phyloP scores from a whole-genome alignment of 2,329 filamentous ascomycete genomes.

The Aspergillus quadricinctus region DNA sequence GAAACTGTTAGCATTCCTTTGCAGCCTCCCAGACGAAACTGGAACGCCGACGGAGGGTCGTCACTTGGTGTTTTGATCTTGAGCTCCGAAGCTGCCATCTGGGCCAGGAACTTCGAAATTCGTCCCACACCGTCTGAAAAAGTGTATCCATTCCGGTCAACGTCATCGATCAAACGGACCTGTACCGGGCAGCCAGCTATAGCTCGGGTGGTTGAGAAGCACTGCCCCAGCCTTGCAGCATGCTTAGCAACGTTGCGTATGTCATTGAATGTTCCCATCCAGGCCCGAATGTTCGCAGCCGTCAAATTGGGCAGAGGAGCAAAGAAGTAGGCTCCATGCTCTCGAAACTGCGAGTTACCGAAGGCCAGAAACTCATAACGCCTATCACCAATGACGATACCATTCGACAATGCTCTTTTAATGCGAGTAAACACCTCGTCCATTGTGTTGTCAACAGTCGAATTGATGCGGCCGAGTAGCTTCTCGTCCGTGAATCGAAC shows the following conservation, averaged over 20 bases:
- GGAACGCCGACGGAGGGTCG: conserved; percentile 72
- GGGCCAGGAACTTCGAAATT: conserved; percentile 74
- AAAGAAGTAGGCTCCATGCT: conserved; percentile 92
- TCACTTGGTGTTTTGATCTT: conserved; percentile 51
- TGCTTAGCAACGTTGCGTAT: conserved; percentile 86
- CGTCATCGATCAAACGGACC: conserved; percentile 60
- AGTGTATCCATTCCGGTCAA: conserved; percentile 62
- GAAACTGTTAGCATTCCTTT: conserved; percentile 84
- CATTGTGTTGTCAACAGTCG: conserved; percentile 53
- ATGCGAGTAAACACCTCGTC: conserved; percentile 72
- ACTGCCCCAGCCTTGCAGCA: conserved; percentile 84
- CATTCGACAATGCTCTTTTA: conserved; percentile 65
- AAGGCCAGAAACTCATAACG: conserved; percentile 88
- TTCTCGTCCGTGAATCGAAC: conserved; percentile 87
- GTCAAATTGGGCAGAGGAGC: conserved; percentile 63
- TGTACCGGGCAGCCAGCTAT: conserved; percentile 61
- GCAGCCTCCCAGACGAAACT: conserved; percentile 87
- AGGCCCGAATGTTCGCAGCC: conserved; percentile 71
- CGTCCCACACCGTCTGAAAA: conserved; percentile 95
- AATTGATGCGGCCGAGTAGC: conserved; percentile 56
- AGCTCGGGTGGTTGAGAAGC: conserved; percentile 86
- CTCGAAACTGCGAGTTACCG: conserved; percentile 90
- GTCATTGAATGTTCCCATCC: conserved; percentile 81
- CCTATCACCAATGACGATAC: conserved; percentile 76
- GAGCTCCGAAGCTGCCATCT: conserved; percentile 68